Percentiles rank a stretch among this genome's conserved stretches.
phyloP scores from a whole-genome alignment of 805 yeast genomes.

The Ogataea thermomethanolica region DNA sequence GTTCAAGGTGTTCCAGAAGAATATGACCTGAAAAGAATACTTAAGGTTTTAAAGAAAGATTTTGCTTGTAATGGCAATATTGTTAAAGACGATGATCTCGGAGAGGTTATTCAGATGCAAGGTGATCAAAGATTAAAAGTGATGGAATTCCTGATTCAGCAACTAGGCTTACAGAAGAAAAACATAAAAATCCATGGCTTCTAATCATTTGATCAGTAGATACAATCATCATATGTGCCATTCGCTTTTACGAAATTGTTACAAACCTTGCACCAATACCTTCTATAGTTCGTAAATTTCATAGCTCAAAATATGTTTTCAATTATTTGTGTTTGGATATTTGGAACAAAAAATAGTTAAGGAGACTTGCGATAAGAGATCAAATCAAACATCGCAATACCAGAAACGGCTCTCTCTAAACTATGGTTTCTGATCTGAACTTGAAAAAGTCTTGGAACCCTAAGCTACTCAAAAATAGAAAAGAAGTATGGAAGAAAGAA shows the following conservation, averaged over 20 bases:
- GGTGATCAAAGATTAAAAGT: conserved; percentile 99
- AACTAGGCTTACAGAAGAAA: conserved; percentile 88
- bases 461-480: conserved; percentile 76
- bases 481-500: conserved; percentile 79
- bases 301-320: too few relatives aligned
- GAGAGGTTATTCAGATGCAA: conserved; percentile 95
- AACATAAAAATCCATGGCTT: conserved; percentile 98
- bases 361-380: too few relatives aligned
- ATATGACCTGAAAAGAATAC: conserved; percentile 89
- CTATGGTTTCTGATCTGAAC: conserved; percentile 72
- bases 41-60: conserved; percentile 93
- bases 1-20: conserved; percentile 97
- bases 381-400: too few relatives aligned
- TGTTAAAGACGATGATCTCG: conserved; percentile 93
- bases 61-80: conserved; percentile 99
- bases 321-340: too few relatives aligned
- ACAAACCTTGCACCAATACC: too few relatives aligned
- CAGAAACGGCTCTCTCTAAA: not conserved
- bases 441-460: conserved; percentile 97
- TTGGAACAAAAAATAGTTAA: too few relatives aligned
- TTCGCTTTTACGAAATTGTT: too few relatives aligned
- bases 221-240: too few relatives aligned
- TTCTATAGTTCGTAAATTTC: too few relatives aligned
- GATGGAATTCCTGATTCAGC: conserved; percentile 83
- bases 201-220: conserved; percentile 33